Evolutionary conservation across 345 rosid species (phyloP).

Genomic region (Pelargonium nanum): DNA sequence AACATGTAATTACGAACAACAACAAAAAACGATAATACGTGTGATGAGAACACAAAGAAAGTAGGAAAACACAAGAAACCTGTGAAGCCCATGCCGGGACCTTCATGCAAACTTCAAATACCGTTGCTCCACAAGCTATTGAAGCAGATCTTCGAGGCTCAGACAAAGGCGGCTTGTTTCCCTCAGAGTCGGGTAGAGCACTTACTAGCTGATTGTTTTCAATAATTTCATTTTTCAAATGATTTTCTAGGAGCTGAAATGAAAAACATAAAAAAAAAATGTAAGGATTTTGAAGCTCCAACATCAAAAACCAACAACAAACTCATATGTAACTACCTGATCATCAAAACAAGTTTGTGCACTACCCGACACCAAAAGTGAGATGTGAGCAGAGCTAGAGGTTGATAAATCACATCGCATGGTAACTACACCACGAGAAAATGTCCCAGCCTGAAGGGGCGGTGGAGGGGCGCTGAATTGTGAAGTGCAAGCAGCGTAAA

Average conservation of each 20-base stretch:
- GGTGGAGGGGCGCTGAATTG: conserved; percentile 37
- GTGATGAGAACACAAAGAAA: neutral
- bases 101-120: conserved; percentile 39
- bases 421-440: conserved; percentile 45
- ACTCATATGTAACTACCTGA: conserved; percentile 23
- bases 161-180: conserved; percentile 18
- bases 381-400: conserved; percentile 32
- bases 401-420: conserved; percentile 49
- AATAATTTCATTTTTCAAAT: conserved; percentile 34
- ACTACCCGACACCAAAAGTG: conserved; percentile 43
- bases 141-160: conserved; percentile 40
- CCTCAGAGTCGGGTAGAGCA: conserved; percentile 13
- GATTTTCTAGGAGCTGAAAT: conserved; percentile 37
- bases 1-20: no score
- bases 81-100: conserved; percentile 47
- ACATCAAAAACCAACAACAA: neutral
- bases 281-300: neutral
- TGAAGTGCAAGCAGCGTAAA: neutral
- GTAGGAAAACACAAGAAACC: no score
- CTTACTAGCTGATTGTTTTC: conserved; percentile 30
- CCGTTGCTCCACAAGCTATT: conserved; percentile 43
- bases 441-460: conserved; percentile 38
- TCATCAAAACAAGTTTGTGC: conserved; percentile 43
- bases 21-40: conserved; percentile 1
- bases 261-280: conserved; percentile 1